Percentiles rank a stretch among this genome's conserved stretches.
Conservation (phyloP, 768 basidiomycete species). For the Lactarius hengduanensis region DNA sequence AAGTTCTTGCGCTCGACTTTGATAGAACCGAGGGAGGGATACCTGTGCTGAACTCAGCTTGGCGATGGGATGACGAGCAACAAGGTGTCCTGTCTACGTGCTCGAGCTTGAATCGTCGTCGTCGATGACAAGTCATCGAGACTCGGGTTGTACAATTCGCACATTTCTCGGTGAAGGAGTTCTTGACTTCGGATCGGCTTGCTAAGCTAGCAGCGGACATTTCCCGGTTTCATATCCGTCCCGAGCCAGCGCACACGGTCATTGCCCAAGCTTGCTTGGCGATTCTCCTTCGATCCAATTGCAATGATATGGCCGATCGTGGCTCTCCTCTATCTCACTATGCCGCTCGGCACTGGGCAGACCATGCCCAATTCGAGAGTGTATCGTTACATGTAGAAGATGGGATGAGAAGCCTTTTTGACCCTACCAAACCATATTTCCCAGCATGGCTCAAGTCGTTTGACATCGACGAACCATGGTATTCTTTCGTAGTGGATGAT, state of each 20-base stretch:
- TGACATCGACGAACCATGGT: background rate
- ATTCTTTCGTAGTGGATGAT: too few species aligned
- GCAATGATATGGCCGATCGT: too few species aligned
- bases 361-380: background rate
- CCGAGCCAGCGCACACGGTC: background rate
- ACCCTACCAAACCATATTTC: background rate
- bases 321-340: background rate
- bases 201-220: background rate
- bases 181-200: constrained; percentile 5
- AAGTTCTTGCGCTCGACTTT: background rate
- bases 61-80: too few species aligned
- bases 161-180: background rate
- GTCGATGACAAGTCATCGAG: background rate
- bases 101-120: background rate
- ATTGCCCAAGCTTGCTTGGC: background rate
- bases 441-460: background rate
- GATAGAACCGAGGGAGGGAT: background rate
- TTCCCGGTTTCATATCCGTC: background rate
- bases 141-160: background rate
- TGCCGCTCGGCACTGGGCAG: background rate
- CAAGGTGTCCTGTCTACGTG: background rate
- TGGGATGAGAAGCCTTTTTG: background rate
- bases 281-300: background rate
- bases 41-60: too few species aligned
- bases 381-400: background rate